Conservation (phyloP, 306 rosid genomes). For the Corylus americana region DNA sequence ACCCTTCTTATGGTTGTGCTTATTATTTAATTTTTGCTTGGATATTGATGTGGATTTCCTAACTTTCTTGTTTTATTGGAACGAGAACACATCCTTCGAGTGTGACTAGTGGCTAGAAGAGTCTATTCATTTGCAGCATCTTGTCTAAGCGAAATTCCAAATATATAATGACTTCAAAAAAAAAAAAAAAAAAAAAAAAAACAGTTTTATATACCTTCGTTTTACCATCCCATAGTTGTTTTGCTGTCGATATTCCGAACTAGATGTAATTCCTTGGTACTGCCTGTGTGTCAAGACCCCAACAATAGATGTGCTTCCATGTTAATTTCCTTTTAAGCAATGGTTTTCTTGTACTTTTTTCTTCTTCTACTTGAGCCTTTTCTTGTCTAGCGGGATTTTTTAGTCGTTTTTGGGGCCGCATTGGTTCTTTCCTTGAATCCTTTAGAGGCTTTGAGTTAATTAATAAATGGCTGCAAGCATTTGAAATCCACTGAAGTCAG, state of each 20-base stretch:
- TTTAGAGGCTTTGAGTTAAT: conserved; percentile 65
- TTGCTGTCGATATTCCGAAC: too few species aligned
- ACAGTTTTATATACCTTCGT: too few species aligned
- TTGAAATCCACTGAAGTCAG: conserved; percentile 20
- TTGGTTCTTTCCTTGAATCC: conserved; percentile 67
- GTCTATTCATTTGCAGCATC: neutral
- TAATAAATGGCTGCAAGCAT: conserved; percentile 67
- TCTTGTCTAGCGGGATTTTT: conserved; percentile 59
- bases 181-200: too few species aligned
- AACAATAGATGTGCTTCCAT: too few species aligned
- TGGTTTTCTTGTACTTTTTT: too few species aligned
- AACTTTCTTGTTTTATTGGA: neutral
- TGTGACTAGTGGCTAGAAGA: neutral
- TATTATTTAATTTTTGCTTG: neutral
- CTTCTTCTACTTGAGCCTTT: too few species aligned
- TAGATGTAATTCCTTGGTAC: too few species aligned
- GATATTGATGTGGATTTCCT: neutral
- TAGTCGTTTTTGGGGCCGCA: conserved; percentile 62
- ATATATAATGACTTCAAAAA: neutral
- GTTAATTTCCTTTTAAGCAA: too few species aligned
- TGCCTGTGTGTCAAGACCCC: too few species aligned
- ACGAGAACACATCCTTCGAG: neutral
- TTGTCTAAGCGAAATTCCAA: neutral
- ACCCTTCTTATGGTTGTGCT: neutral
- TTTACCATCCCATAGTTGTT: too few species aligned